Evolutionary conservation across 2,329 filamentous ascomycete species (phyloP).

Genomic region (Chrysoporthe austroafricana): DNA sequence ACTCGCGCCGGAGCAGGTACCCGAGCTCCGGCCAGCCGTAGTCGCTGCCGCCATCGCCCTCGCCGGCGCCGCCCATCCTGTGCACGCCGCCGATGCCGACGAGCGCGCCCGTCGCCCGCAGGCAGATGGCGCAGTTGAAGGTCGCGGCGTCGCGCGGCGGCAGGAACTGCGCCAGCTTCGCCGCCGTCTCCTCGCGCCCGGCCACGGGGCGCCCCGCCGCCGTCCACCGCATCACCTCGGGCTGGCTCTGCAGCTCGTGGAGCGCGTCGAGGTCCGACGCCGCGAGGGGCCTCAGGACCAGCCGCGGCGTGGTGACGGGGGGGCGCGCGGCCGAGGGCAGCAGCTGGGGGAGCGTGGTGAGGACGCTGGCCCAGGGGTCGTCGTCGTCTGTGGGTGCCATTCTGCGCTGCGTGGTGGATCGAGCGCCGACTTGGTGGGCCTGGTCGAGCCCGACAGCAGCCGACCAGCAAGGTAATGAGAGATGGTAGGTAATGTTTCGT

Average conservation of each 20-base stretch:
- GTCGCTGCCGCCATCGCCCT: neutral
- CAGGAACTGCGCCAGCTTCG: conserved; percentile 46
- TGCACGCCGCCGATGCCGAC: conserved; percentile 55
- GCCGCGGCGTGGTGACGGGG: conserved; percentile 11
- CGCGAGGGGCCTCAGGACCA: conserved; percentile 15
- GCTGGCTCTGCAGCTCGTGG: conserved; percentile 57
- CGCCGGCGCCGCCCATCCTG: conserved; percentile 40
- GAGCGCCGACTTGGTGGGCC: too few relatives aligned
- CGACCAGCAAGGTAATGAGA: too few relatives aligned
- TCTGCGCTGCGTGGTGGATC: too few relatives aligned
- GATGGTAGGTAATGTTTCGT: too few relatives aligned
- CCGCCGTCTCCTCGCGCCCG: conserved; percentile 48
- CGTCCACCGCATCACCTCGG: conserved; percentile 67
- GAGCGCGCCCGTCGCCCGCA: conserved; percentile 51
- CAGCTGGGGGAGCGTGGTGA: conserved; percentile 14
- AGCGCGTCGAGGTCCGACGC: conserved; percentile 52
- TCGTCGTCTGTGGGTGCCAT: neutral
- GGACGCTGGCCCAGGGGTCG: conserved; percentile 6
- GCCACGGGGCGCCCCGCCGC: conserved; percentile 40
- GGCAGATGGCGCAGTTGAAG: conserved; percentile 61
- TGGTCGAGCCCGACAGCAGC: too few relatives aligned
- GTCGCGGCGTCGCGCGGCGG: conserved; percentile 53
- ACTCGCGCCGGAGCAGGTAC: conserved; percentile 57
- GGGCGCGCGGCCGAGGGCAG: neutral
- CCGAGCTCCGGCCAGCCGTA: conserved; percentile 58